Percentiles rank a stretch among this genome's conserved stretches.
phyloP scores from a whole-genome alignment of 164 flowering plant genomes.

The Berberis vulgaris region DNA sequence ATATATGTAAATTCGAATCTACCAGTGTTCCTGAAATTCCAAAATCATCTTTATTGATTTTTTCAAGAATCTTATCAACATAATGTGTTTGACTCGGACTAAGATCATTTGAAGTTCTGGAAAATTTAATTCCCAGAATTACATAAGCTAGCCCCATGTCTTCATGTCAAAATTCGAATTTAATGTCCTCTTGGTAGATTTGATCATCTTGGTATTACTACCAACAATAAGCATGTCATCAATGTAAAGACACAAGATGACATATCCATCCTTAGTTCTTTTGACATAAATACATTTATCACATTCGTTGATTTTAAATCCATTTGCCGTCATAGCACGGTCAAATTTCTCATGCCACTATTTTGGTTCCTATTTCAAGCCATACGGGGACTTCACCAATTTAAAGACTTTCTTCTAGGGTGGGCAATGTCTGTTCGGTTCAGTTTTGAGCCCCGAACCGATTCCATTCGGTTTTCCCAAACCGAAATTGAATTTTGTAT shows the following conservation, averaged over 20 bases:
- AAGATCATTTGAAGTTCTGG: background rate
- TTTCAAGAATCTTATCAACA: background rate
- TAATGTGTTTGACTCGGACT: background rate
- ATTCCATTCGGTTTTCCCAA: no score
- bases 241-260: background rate
- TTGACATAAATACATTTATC: background rate
- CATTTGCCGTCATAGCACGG: background rate
- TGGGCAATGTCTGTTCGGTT: no score
- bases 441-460: no score
- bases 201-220: background rate
- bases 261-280: background rate
- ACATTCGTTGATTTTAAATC: background rate
- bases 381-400: background rate
- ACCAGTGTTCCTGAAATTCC: background rate
- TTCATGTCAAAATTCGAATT: background rate
- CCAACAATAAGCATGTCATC: background rate
- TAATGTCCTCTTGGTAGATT: background rate
- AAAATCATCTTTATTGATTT: background rate
- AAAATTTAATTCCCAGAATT: background rate
- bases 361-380: background rate
- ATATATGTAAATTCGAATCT: background rate
- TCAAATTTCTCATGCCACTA: background rate
- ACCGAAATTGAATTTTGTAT: no score
- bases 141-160: background rate
- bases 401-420: background rate